These are phyloP conservation scores for Mucor lusitanicus DNA, from an alignment of 371 early-diverging fungal species.

Conservation along the genomic window DNA sequence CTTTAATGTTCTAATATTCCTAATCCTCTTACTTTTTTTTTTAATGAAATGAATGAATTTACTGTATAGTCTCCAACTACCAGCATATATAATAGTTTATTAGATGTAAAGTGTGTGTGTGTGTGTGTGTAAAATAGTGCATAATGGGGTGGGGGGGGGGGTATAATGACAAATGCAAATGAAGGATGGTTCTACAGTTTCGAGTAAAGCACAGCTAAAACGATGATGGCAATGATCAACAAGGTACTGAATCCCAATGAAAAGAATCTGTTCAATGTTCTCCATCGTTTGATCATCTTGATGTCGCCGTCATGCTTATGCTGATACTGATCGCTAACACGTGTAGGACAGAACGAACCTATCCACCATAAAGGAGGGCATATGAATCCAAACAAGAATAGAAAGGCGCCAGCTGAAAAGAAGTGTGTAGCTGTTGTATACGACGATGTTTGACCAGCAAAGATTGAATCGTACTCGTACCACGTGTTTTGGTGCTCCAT, in stretches of 20 bases:
- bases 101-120: no score
- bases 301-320: conserved; percentile 9
- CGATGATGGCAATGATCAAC: conserved; percentile 31
- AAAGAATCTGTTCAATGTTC: conserved; percentile 34
- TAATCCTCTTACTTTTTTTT: neutral
- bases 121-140: neutral
- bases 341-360: conserved; percentile 33
- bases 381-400: conserved; percentile 45
- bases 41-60: no score
- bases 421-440: conserved; percentile 9
- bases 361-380: conserved; percentile 48
- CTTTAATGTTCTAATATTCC: neutral
- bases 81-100: neutral
- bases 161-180: neutral
- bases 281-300: conserved; percentile 45
- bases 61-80: no score
- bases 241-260: conserved; percentile 42
- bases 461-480: neutral
- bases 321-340: neutral
- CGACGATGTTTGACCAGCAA: neutral
- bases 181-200: neutral
- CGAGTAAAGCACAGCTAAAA: conserved; percentile 24
- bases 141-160: neutral
- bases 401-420: conserved; percentile 30
- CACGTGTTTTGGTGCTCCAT: neutral